Evolutionary conservation across 495 filamentous ascomycete genomes (phyloP), one percentile per base, ranked within the genome.

Genomic region (Oleoguttula mirabilis): DNA sequence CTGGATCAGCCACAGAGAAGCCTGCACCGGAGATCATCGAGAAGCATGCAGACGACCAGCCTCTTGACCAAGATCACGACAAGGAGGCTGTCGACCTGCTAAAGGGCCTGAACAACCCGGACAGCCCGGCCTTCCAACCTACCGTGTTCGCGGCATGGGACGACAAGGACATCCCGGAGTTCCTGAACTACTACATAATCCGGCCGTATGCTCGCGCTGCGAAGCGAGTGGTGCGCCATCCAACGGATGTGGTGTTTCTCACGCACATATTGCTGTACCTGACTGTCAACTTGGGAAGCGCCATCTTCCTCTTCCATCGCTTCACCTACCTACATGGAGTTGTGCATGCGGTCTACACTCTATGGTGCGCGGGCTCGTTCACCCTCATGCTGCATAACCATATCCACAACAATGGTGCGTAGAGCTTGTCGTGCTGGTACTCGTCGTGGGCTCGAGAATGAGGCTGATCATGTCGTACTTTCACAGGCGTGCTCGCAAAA

Each of bases 331-430:
- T 66, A 3, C 83, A 84, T 56, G 83, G 69, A 11, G 32, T 79
- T 24, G 23, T 71, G 30, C 83, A 88, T 56, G 66, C 66, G 52
- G 41, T 70, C 22, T 69, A 83, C 63, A 71, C 77, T 43, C 50
- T 65, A 25, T 80, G 62, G 42, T 85, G 77, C 51, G 67, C 71
- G 23, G 83, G 83, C 17, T 65, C 73, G 10, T 88, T 82, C 61
- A 87, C 82, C 0, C 63, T 88, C 25, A 76, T 88, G 75, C 77
- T 78, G 63, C 83, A 87, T 51, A 80, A 87, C 46, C 82, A 87
- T 57, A 86, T 87, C 48, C 83, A 88, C 58, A 73, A 72, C 60
- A 70, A 72, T 16, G 83, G n/a, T n/a, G n/a, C n/a, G n/a, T n/a
- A n/a, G n/a, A n/a, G n/a, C n/a, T n/a, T n/a, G 82, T n/a, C 65